Evolutionary conservation across 2,329 filamentous ascomycete genomes (phyloP).

Genomic region (Arthrobotrys musiformis): DNA sequence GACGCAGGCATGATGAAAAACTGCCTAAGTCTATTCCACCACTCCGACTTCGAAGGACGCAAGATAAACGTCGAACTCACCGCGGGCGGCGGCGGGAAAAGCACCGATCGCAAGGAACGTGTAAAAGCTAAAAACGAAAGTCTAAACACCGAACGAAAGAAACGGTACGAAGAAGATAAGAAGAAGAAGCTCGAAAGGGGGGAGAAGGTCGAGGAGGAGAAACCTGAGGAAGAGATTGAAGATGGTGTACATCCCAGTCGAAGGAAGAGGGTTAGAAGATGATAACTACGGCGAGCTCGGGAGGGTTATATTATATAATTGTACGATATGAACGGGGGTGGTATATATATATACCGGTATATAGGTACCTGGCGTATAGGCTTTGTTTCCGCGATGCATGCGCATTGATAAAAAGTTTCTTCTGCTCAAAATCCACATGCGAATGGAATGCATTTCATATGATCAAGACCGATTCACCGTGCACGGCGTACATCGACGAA

Average conservation of each 20-base stretch:
- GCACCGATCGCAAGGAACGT: slow-evolving; percentile 75
- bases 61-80: slow-evolving; percentile 94
- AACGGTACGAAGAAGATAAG: slow-evolving; percentile 36
- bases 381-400: neutral
- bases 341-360: neutral
- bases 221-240: slow-evolving; percentile 58
- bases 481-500: no score
- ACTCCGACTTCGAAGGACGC: slow-evolving; percentile 77
- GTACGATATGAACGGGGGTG: slow-evolving; percentile 4
- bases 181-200: slow-evolving; percentile 38
- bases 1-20: slow-evolving; percentile 90
- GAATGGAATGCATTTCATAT: no score
- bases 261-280: slow-evolving; percentile 56
- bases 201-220: slow-evolving; percentile 55
- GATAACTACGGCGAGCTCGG: neutral
- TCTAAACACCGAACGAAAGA: slow-evolving; percentile 72
- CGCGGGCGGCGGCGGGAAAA: slow-evolving; percentile 87
- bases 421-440: slow-evolving; percentile 6
- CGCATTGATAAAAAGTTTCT: slow-evolving; percentile 33
- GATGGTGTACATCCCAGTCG: slow-evolving; percentile 56
- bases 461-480: no score
- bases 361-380: neutral
- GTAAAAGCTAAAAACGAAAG: slow-evolving; percentile 87
- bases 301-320: neutral
- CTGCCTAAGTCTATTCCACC: slow-evolving; percentile 88